A percentile compares a stretch with the other conserved stretches of the same genome.
Conservation (phyloP, 495 filamentous ascomycete species). For the Massariosphaeria phaeospora region DNA sequence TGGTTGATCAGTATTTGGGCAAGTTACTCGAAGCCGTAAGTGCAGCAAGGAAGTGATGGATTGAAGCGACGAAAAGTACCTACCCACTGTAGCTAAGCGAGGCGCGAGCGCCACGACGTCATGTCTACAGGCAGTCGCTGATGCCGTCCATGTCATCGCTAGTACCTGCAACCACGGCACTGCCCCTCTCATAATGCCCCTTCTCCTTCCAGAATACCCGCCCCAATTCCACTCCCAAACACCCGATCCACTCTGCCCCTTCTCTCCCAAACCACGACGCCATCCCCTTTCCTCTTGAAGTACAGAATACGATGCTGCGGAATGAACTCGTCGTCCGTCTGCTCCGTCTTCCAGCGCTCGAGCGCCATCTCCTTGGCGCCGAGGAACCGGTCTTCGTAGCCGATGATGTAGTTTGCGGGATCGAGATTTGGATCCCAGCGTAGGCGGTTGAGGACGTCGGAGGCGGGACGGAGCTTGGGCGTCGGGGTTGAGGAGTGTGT, state of each 20-base stretch:
- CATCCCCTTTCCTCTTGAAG: constrained; percentile 54
- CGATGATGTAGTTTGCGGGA: constrained; percentile 61
- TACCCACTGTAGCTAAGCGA: no score
- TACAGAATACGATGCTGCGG: constrained; percentile 74
- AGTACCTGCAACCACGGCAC: no score
- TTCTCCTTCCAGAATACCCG: constrained; percentile 15
- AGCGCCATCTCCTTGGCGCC: constrained; percentile 60
- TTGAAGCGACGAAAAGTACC: no score
- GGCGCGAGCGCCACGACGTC: no score
- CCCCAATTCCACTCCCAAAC: constrained; percentile 52
- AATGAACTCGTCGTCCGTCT: constrained; percentile 80
- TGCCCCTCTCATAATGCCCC: neutral
- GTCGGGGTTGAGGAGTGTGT: constrained; percentile 1
- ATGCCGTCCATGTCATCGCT: no score
- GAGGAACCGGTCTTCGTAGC: constrained; percentile 69
- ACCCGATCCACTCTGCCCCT: constrained; percentile 51
- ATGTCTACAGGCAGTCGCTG: no score
- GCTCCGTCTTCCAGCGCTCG: constrained; percentile 65
- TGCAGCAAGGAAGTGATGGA: no score
- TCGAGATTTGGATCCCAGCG: constrained; percentile 65
- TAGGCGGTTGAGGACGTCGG: constrained; percentile 67
- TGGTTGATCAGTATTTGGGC: no score
- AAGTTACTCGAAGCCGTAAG: no score
- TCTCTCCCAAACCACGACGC: constrained; percentile 54
- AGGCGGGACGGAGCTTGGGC: constrained; percentile 42